Percentiles rank a stretch among this genome's conserved stretches.
phyloP scores from a whole-genome alignment of 345 rosid species.

The Moringa oleifera region DNA sequence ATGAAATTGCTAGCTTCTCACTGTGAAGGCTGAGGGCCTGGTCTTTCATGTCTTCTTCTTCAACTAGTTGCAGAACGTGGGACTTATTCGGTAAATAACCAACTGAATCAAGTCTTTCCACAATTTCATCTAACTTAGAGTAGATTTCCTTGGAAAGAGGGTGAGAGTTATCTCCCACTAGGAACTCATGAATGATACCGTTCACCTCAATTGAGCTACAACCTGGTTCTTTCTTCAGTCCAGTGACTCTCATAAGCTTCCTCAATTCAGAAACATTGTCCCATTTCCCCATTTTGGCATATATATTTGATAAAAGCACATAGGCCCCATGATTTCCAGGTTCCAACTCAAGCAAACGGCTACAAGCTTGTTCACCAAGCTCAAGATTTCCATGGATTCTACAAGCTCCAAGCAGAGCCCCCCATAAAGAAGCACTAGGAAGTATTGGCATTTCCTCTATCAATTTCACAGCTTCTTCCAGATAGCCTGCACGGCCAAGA shows the following conservation, averaged over 20 bases:
- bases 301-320: conserved; percentile 61
- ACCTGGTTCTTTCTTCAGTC: conserved; percentile 66
- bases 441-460: conserved; percentile 55
- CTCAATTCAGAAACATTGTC: conserved; percentile 48
- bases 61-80: conserved; percentile 57
- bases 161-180: conserved; percentile 55
- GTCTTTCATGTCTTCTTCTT: conserved; percentile 59
- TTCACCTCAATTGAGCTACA: conserved; percentile 72
- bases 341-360: conserved; percentile 51
- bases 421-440: conserved; percentile 57
- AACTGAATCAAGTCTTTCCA: conserved; percentile 32
- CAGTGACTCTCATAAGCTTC: conserved; percentile 57
- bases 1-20: conserved; percentile 66
- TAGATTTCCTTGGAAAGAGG: conserved; percentile 48
- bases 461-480: conserved; percentile 58
- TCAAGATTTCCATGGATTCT: conserved; percentile 53
- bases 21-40: conserved; percentile 59
- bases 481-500: conserved; percentile 61
- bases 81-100: conserved; percentile 56
- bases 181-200: conserved; percentile 55
- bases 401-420: conserved; percentile 73
- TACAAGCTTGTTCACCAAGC: conserved; percentile 58
- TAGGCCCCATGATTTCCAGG: conserved; percentile 56
- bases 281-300: conserved; percentile 64
- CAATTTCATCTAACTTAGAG: conserved; percentile 46